phyloP scores from a whole-genome alignment of 164 flowering plant genomes.

The Magnolia kwangsiensis region DNA sequence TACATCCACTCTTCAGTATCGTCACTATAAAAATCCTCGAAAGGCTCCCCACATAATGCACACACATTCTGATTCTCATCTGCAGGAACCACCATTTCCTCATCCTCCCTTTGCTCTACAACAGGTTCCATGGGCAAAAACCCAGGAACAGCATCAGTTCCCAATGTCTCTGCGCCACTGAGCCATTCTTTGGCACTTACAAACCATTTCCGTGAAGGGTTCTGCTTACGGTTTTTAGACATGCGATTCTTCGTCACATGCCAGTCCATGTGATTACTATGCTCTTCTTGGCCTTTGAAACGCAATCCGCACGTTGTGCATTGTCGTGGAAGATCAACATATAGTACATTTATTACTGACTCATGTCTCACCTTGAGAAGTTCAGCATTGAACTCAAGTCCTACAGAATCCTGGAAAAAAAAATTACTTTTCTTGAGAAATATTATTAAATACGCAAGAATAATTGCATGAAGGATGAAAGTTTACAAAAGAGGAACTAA shows the following conservation, averaged over 20 bases:
- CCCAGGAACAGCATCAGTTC: constrained; percentile 74
- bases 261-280: constrained; percentile 98
- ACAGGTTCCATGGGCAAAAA: constrained; percentile 64
- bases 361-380: constrained; percentile 73
- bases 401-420: constrained; percentile 60
- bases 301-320: constrained; percentile 92
- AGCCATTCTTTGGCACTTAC: constrained; percentile 82
- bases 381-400: constrained; percentile 75
- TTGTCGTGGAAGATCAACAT: constrained; percentile 83
- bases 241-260: constrained; percentile 88
- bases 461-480: background rate
- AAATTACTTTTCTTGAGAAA: background rate
- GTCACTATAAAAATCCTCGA: constrained; percentile 89
- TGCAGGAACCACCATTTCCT: constrained; percentile 94
- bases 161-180: constrained; percentile 83
- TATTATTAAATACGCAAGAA: constrained; percentile 4
- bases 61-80: constrained; percentile 87
- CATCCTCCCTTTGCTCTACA: constrained; percentile 65
- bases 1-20: constrained; percentile 99
- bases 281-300: constrained; percentile 84
- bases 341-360: constrained; percentile 67
- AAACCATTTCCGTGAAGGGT: constrained; percentile 95
- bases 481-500: no score
- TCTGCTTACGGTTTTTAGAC: constrained; percentile 75
- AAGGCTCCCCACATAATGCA: constrained; percentile 87